These are phyloP conservation scores for Ascosphaera acerosa DNA, from an alignment of 2,329 filamentous ascomycete species.

Conservation along the genomic window DNA sequence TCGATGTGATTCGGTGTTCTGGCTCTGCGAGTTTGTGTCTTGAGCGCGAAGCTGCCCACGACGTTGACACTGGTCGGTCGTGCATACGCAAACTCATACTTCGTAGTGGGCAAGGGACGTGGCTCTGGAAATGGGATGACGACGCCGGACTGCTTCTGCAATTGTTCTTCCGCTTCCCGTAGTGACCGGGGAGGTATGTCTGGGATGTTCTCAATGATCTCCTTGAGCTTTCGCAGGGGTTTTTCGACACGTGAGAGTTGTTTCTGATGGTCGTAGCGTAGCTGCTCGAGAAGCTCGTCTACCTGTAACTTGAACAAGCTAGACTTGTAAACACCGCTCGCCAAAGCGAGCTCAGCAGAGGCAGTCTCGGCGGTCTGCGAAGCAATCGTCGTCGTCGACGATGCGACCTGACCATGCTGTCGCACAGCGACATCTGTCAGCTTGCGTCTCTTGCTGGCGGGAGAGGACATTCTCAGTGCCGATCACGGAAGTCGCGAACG, in stretches of 20 bases:
- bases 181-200: constrained; percentile 27
- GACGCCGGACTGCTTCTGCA: constrained; percentile 41
- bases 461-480: no score
- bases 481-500: no score
- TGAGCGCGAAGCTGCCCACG: constrained; percentile 62
- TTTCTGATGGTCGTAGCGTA: constrained; percentile 32
- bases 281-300: constrained; percentile 33
- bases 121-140: constrained; percentile 69
- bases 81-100: constrained; percentile 58
- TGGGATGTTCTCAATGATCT: constrained; percentile 30
- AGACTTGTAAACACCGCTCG: constrained; percentile 34
- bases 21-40: constrained; percentile 43
- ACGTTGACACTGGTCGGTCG: constrained; percentile 61
- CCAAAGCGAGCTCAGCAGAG: constrained; percentile 13
- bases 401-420: no score
- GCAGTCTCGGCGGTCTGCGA: no score
- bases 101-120: constrained; percentile 44
- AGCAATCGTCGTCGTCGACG: no score
- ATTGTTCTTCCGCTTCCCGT: constrained; percentile 38
- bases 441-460: no score
- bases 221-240: constrained; percentile 28
- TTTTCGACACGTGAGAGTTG: constrained; percentile 28
- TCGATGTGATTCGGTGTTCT: constrained; percentile 36
- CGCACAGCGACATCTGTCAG: constrained; percentile 8
- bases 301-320: constrained; percentile 42